A percentile compares a stretch with the other conserved stretches of the same genome.
Evolutionary conservation across 1,139 yeast genomes (phyloP).

Genomic region (Suhomyces atakaporum): DNA sequence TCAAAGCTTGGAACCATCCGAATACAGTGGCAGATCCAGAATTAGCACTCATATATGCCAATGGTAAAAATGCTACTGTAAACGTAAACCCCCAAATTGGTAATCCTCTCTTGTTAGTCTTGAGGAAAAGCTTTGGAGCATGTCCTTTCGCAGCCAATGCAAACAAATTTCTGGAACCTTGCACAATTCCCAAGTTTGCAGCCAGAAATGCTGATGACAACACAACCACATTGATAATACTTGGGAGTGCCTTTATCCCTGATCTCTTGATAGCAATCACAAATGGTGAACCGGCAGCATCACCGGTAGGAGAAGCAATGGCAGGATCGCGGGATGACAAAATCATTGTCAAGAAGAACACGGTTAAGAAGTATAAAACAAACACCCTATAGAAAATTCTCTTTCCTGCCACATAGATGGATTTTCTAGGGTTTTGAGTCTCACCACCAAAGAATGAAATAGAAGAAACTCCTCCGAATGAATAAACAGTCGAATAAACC

Average conservation of each 20-base stretch:
- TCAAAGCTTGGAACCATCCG: constrained; percentile 30
- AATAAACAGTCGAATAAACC: constrained; percentile 41
- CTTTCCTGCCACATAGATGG: constrained; percentile 66
- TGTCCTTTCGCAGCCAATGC: constrained; percentile 80
- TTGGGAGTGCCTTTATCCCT: constrained; percentile 26
- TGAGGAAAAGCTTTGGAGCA: constrained; percentile 63
- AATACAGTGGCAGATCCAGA: constrained; percentile 27
- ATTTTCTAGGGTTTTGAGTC: constrained; percentile 45
- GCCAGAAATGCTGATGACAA: constrained; percentile 27
- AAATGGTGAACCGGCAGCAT: constrained; percentile 71
- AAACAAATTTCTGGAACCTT: constrained; percentile 77
- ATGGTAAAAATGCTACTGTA: constrained; percentile 27
- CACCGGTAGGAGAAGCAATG: constrained; percentile 63
- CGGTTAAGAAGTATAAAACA: constrained; percentile 44
- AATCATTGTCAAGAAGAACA: constrained; percentile 20
- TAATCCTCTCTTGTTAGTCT: constrained; percentile 1
- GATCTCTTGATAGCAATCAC: constrained; percentile 47
- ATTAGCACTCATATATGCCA: constrained; percentile 29
- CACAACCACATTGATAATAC: constrained; percentile 27
- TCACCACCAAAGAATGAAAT: constrained; percentile 47
- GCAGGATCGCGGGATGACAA: constrained; percentile 62
- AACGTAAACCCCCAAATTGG: constrained; percentile 27
- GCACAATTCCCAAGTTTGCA: constrained; percentile 54
- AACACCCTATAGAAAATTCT: constrained; percentile 71
- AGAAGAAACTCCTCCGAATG: constrained; percentile 45